phyloP scores from a whole-genome alignment of 805 yeast genomes.

The Candida bentonensis region DNA sequence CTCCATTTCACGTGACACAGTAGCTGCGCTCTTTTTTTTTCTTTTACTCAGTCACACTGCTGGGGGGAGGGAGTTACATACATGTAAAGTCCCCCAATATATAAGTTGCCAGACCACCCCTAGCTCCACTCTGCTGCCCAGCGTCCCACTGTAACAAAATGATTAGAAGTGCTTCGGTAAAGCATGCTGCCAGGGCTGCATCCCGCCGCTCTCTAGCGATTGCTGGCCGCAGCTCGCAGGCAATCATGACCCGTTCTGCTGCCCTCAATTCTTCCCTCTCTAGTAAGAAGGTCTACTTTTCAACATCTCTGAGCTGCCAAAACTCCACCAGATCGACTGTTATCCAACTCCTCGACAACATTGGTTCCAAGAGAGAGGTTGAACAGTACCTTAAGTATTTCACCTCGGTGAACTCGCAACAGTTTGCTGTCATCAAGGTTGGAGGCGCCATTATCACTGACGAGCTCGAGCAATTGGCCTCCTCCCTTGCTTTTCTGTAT shows the following conservation, averaged over 20 bases:
- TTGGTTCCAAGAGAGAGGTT: slow-evolving; percentile 94
- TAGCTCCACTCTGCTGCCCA: background rate
- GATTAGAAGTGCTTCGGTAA: background rate
- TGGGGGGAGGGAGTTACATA: too few relatives aligned
- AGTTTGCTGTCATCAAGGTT: slow-evolving; percentile 95
- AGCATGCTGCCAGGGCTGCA: background rate
- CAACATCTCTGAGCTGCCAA: too few relatives aligned
- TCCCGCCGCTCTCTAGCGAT: background rate
- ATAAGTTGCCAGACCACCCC: background rate
- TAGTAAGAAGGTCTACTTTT: too few relatives aligned
- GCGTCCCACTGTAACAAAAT: background rate
- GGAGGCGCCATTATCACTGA: slow-evolving; percentile 99
- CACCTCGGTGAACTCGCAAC: slow-evolving; percentile 81
- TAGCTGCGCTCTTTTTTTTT: background rate
- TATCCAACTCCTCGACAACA: slow-evolving; percentile 84
- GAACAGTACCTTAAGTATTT: slow-evolving; percentile 95
- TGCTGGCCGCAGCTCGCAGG: background rate
- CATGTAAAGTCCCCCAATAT: too few relatives aligned
- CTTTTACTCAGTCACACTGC: background rate
- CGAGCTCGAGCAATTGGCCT: slow-evolving; percentile 82
- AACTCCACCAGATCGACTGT: slow-evolving; percentile 78
- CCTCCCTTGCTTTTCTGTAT: slow-evolving; percentile 88
- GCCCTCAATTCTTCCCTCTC: too few relatives aligned
- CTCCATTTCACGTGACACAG: background rate
- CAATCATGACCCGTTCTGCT: background rate